Evolutionary conservation across 2,329 filamentous ascomycete species (phyloP), one percentile per base, ranked within the genome.

Genomic region (Septoria petroselini): DNA sequence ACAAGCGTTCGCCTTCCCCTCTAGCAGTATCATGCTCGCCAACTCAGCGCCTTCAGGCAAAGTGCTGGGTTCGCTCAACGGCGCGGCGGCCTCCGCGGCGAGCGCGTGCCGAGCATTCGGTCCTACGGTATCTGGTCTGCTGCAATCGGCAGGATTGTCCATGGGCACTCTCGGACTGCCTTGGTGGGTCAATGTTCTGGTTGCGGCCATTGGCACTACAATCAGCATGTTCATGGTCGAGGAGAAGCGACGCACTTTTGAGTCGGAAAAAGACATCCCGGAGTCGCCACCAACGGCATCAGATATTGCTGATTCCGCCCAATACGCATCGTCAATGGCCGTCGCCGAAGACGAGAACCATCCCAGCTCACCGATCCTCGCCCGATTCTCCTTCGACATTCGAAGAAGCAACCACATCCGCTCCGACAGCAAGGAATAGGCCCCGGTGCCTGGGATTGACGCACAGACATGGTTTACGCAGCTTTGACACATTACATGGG

Each of bases 41-140:
- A 95, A 97, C 68, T 85, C 89, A 12, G 87, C 91, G 0, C 88
- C 90, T 0, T 91, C 85, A 6, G 85, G 86, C 48, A 80, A 88
- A 41, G 86, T 94, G 1, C 81, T 97, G 1, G 93, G 93, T 2
- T 91, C 87, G 0, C 86, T 98, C 68, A 97, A 97, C 62, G 93
- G 93, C 14, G 85, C 91, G 9, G 91, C 91, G 0, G 90, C 90
- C 23, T 95, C 91, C 1, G 90, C 88, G 2, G 93, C 93, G 3
- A 95, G 90, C 65, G 73, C 96, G 38, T 91, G 85, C 67, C 82
- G 93, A 47, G 90, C 90, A 0, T 85, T 96, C 54, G 91, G 91
- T 0, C 93, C 93, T 2, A 91, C 88, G 0, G 73, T 96, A 2
- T 94, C 91, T 2, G 93, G 93, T 1, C 74, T 90, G 21, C 77